Percentiles rank a stretch among this genome's conserved stretches.
Evolutionary conservation across 2,329 filamentous ascomycete species (phyloP).

Genomic region (Aureobasidium uvarum): DNA sequence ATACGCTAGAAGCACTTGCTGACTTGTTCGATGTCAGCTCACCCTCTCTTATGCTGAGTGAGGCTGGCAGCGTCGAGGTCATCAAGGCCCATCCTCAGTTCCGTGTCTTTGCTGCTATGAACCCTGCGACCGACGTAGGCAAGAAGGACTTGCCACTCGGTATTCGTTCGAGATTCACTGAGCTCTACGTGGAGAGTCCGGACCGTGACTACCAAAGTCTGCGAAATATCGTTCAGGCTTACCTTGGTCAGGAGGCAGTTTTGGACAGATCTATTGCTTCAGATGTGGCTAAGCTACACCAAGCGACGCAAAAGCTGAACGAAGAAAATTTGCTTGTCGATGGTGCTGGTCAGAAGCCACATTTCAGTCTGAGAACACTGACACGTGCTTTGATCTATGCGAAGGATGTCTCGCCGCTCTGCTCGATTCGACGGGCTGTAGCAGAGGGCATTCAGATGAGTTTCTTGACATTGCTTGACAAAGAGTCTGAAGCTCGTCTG

Average conservation of each 20-base stretch:
- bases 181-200: slow-evolving; percentile 89
- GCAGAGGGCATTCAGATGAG: slow-evolving; percentile 99
- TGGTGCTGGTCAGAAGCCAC: slow-evolving; percentile 90
- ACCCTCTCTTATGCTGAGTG: slow-evolving; percentile 84
- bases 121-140: slow-evolving; percentile 94
- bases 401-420: slow-evolving; percentile 75
- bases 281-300: slow-evolving; percentile 82
- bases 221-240: slow-evolving; percentile 81
- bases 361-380: slow-evolving; percentile 93
- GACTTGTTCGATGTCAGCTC: slow-evolving; percentile 74
- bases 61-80: slow-evolving; percentile 89
- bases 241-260: slow-evolving; percentile 67
- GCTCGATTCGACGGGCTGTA: slow-evolving; percentile 79
- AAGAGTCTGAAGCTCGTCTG: slow-evolving; percentile 75
- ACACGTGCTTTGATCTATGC: slow-evolving; percentile 89
- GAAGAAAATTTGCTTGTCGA: slow-evolving; percentile 85
- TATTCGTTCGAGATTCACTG: slow-evolving; percentile 87
- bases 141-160: slow-evolving; percentile 91
- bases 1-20: slow-evolving; percentile 90
- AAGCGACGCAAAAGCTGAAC: slow-evolving; percentile 79
- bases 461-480: slow-evolving; percentile 84
- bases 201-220: slow-evolving; percentile 85
- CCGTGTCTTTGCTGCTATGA: slow-evolving; percentile 97
- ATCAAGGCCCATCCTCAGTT: slow-evolving; percentile 89
- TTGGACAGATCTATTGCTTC: slow-evolving; percentile 71